A percentile compares a stretch with the other conserved stretches of the same genome.
Conservation (phyloP, 768 basidiomycete genomes). For the Xanthoconium purpureum region DNA sequence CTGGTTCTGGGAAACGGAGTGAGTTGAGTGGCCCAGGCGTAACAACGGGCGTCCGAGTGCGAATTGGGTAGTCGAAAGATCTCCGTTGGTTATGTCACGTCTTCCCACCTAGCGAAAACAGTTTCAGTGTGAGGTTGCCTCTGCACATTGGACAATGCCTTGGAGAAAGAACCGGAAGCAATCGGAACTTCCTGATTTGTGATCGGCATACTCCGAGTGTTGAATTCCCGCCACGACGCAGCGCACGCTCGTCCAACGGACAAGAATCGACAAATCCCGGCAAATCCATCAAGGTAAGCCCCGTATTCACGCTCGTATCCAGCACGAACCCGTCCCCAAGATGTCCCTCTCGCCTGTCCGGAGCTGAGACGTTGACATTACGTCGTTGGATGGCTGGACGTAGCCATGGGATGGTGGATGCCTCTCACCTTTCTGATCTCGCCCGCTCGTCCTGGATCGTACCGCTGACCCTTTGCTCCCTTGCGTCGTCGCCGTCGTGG, state of each 20-base stretch:
- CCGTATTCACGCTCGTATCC: conserved; percentile 29
- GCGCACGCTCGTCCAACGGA: conserved; percentile 12
- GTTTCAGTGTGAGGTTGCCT: too few species aligned
- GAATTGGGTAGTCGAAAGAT: too few species aligned
- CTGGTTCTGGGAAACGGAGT: too few species aligned
- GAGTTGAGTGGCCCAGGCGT: too few species aligned
- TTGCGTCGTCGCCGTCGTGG: neutral
- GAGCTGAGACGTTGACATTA: conserved; percentile 1
- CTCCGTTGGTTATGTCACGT: too few species aligned
- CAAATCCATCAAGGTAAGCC: conserved; percentile 61
- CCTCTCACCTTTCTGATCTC: conserved; percentile 8
- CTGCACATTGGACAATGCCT: neutral
- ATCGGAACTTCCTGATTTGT: conserved; percentile 10
- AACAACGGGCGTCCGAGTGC: too few species aligned
- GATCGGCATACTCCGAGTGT: conserved; percentile 28
- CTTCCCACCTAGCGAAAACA: too few species aligned
- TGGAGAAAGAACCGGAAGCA: neutral
- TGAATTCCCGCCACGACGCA: conserved; percentile 22
- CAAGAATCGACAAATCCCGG: conserved; percentile 28
- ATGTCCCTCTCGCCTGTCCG: conserved; percentile 2
- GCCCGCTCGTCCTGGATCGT: conserved; percentile 6
- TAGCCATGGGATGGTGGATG: conserved; percentile 35
- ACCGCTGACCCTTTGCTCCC: conserved; percentile 15
- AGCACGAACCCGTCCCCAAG: conserved; percentile 7
- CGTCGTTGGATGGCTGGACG: conserved; percentile 42